phyloP scores from a whole-genome alignment of 73 alveolate species.

The Paramecium octaurelia region DNA sequence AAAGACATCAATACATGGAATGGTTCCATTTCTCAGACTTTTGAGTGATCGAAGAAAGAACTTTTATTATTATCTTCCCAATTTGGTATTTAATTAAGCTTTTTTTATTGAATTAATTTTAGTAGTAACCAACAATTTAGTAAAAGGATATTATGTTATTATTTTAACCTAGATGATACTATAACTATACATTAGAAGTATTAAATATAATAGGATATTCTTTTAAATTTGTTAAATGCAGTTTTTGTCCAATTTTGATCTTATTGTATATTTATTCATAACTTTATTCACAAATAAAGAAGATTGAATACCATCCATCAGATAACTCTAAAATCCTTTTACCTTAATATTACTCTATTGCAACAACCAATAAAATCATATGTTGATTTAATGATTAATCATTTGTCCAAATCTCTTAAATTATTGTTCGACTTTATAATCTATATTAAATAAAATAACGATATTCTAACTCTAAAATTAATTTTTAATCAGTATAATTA shows the following conservation, averaged over 20 bases:
- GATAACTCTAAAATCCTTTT: neutral
- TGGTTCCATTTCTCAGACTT: neutral
- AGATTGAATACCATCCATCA: slow-evolving; percentile 33
- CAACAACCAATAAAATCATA: neutral
- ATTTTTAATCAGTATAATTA: neutral
- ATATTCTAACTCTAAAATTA: slow-evolving; percentile 8
- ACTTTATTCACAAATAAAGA: neutral
- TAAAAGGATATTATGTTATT: neutral
- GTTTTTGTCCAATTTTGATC: neutral
- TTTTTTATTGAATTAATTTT: slow-evolving; percentile 9
- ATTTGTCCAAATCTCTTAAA: neutral
- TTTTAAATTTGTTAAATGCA: neutral
- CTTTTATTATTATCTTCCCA: neutral
- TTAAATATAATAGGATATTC: neutral
- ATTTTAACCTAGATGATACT: neutral
- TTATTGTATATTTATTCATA: neutral
- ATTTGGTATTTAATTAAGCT: neutral
- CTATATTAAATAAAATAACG: neutral
- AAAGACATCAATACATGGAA: slow-evolving; percentile 12
- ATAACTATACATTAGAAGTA: neutral
- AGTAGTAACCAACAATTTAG: neutral
- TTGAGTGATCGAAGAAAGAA: neutral
- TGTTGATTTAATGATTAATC: neutral
- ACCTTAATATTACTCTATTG: neutral
- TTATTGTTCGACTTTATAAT: neutral